Evolutionary conservation across 768 basidiomycete species (phyloP), one percentile per base, ranked within the genome.

Genomic region (Brasilioporus rufonigricans): DNA sequence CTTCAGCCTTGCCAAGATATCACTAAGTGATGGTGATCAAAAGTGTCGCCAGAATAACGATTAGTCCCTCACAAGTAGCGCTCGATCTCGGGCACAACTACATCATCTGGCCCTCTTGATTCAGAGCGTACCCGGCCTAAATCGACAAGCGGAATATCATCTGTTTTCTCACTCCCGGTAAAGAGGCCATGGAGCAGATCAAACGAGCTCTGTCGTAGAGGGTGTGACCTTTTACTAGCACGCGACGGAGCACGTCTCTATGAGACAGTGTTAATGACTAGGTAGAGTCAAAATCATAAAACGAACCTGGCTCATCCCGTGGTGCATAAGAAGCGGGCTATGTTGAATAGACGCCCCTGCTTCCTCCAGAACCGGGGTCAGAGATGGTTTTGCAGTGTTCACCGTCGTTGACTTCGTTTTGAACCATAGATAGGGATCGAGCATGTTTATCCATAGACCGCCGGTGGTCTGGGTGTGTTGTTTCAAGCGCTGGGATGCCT

Each of bases 361-460:
- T 77, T 91, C 85, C 0, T 89, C 88, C n/a, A 92, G 75, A 14
- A 90, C 82, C 19, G 91, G 76, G 55, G 82, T 86, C 12, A 86
- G 81, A 3, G 91, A 88, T 26, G 91, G 68, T 48, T 81, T 80
- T 52, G 86, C 84, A 5, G 90, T 87, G 51, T 80, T 84, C 40
- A 88, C 80, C 1, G 83, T 83, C 53, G 85, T 85, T 1, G 90
- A 87, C 62, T 84, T 85, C 1, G 89, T 80, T 55, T 79, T 82
- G 52, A 92, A 71, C 82, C 87, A 89, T n/a, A 85, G 79, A 71
- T 97, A 98, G 2, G 93, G 95, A 66, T 98, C 96, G 32, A 93
- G 69, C 45, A 74, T 77, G 44, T 83, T 81, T 23, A 91, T 65
- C 93, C 93, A 98, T n/a, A 43, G 50, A 40, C 47, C 49, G 24